A percentile compares a stretch with the other conserved stretches of the same genome.
Conservation (phyloP, 2,329 filamentous ascomycete species). For the Pseudogymnoascus sp. region DNA sequence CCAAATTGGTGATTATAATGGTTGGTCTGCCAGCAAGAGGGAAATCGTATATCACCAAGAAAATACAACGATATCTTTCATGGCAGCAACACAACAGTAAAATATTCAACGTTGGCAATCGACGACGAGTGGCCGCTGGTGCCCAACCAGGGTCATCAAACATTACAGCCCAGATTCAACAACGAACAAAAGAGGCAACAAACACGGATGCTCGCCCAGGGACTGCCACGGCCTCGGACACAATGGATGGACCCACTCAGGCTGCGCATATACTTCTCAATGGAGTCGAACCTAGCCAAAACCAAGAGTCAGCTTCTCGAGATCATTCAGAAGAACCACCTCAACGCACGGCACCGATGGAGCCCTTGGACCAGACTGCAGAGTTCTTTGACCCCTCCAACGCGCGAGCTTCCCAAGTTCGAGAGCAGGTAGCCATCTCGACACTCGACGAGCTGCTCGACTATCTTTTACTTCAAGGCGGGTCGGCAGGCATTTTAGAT, state of each 20-base stretch:
- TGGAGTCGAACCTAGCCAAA: constrained; percentile 30
- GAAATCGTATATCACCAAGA: constrained; percentile 99
- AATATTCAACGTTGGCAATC: constrained; percentile 96
- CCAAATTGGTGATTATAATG: constrained; percentile 97
- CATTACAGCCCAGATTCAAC: background rate
- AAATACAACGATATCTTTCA: constrained; percentile 86
- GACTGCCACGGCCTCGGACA: constrained; percentile 16
- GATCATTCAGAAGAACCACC: background rate
- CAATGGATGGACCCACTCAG: constrained; percentile 35
- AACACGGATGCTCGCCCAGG: constrained; percentile 14
- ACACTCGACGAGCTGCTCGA: constrained; percentile 88
- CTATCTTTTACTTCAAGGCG: constrained; percentile 74
- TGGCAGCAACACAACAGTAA: constrained; percentile 95
- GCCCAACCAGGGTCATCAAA: constrained; percentile 26
- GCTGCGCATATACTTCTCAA: constrained; percentile 53
- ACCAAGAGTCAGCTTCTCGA: constrained; percentile 12
- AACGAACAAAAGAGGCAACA: constrained; percentile 22
- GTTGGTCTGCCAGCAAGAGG: constrained; percentile 90
- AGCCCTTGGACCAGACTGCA: constrained; percentile 76
- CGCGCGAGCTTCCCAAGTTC: constrained; percentile 67
- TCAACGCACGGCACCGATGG: constrained; percentile 26
- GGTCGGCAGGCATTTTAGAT: constrained; percentile 90
- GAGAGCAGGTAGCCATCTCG: constrained; percentile 86
- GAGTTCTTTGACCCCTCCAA: constrained; percentile 92
- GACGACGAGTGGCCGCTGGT: constrained; percentile 72